Evolutionary conservation across 306 rosid species (phyloP).

Genomic region (Prunus armeniaca): DNA sequence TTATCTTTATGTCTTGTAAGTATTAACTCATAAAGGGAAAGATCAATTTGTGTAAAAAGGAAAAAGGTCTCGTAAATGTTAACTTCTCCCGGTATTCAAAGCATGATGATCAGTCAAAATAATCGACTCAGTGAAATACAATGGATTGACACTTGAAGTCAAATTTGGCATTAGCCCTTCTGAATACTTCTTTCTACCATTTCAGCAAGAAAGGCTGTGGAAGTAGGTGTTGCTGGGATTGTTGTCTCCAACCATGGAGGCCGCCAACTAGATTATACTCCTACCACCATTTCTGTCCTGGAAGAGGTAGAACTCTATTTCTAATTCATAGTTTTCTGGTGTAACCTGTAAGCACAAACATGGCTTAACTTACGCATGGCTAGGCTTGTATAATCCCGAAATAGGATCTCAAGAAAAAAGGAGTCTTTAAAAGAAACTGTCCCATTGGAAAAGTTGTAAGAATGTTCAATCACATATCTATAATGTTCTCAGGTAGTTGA

Average conservation of each 20-base stretch:
- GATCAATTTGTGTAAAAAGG: neutral
- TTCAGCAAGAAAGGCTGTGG: conserved; percentile 43
- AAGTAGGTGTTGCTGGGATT: conserved; percentile 40
- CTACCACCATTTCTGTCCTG: conserved; percentile 27
- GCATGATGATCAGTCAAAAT: neutral
- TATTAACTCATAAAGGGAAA: neutral
- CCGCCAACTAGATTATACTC: conserved; percentile 38
- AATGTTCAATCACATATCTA: neutral
- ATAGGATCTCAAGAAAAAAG: neutral
- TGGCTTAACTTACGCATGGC: neutral
- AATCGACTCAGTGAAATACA: neutral
- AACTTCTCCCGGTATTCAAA: neutral
- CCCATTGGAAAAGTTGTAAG: neutral
- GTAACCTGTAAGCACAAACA: neutral
- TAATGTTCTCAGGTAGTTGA: conserved; percentile 41
- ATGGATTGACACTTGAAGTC: neutral
- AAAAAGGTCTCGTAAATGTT: neutral
- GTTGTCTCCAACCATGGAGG: conserved; percentile 53
- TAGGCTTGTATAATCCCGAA: neutral
- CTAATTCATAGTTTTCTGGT: neutral
- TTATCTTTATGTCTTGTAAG: neutral
- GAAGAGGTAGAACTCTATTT: too few relatives aligned
- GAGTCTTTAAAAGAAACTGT: neutral
- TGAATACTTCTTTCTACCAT: neutral
- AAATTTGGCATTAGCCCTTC: neutral